Percentiles rank a stretch among this genome's conserved stretches.
Evolutionary conservation across 2,329 filamentous ascomycete genomes (phyloP).

Genomic region (Colletotrichum caudatum): DNA sequence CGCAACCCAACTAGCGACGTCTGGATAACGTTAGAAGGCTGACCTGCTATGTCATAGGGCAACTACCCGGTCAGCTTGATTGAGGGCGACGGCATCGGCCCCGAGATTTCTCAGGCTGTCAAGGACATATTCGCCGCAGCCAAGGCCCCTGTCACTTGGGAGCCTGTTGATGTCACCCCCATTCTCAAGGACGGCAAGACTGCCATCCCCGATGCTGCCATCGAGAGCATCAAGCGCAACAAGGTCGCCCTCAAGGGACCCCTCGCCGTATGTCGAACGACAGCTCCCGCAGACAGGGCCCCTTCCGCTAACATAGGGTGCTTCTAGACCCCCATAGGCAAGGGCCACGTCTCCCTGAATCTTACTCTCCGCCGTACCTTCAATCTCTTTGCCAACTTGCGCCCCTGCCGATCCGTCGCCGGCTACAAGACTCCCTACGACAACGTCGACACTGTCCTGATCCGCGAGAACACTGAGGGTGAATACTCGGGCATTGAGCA

Average conservation of each 20-base stretch:
- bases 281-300: neutral
- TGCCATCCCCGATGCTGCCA: conserved; percentile 91
- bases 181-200: conserved; percentile 95
- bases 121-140: conserved; percentile 99
- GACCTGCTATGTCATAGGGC: conserved; percentile 68
- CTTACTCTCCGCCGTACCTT: conserved; percentile 98
- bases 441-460: conserved; percentile 94
- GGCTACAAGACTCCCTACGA: conserved; percentile 99
- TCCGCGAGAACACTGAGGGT: conserved; percentile 99
- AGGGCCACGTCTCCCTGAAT: conserved; percentile 99
- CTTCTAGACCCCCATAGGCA: conserved; percentile 70
- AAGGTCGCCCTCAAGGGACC: conserved; percentile 98
- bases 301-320: conserved; percentile 33
- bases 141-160: conserved; percentile 95
- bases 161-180: conserved; percentile 95
- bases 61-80: conserved; percentile 97
- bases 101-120: conserved; percentile 96
- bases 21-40: neutral
- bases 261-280: conserved; percentile 77
- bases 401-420: conserved; percentile 95
- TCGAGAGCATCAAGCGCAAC: conserved; percentile 93
- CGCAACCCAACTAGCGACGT: conserved; percentile 4
- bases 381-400: conserved; percentile 99
- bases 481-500: conserved; percentile 99
- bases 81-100: conserved; percentile 98